phyloP scores from a whole-genome alignment of 371 early-diverging fungal genomes.

The Paramicrosporidium saccamoebae region DNA sequence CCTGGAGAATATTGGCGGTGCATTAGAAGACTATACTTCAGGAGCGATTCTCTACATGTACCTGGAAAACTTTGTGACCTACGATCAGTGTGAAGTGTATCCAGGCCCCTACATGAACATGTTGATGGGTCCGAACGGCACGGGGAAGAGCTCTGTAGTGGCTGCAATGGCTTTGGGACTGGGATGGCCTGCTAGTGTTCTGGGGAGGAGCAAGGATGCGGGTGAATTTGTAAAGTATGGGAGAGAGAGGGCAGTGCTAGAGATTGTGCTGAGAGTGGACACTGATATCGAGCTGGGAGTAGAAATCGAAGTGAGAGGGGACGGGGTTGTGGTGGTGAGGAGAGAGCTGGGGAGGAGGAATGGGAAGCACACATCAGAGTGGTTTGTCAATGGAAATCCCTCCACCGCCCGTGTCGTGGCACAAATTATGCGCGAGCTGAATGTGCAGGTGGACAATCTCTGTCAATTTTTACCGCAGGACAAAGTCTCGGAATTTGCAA shows the following conservation, averaged over 20 bases:
- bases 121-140: conserved; percentile 91
- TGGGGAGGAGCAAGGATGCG: conserved; percentile 56
- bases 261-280: conserved; percentile 42
- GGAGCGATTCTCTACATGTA: conserved; percentile 44
- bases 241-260: conserved; percentile 28
- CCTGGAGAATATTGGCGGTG: no score
- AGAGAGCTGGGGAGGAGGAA: no score
- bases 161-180: conserved; percentile 88
- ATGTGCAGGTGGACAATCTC: conserved; percentile 79
- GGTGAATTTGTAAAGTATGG: conserved; percentile 74
- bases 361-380: conserved; percentile 28
- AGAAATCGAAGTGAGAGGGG: conserved; percentile 2
- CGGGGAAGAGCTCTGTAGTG: conserved; percentile 91
- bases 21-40: no score
- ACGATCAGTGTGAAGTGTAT: conserved; percentile 36
- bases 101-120: conserved; percentile 85
- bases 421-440: conserved; percentile 13
- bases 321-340: no score
- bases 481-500: conserved; percentile 62
- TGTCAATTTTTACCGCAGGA: conserved; percentile 92
- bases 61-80: conserved; percentile 63
- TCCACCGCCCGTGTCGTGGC: conserved; percentile 21
- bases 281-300: conserved; percentile 10
- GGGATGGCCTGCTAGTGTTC: conserved; percentile 46
- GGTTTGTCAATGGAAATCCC: conserved; percentile 39